Percentiles rank a stretch among this genome's conserved stretches.
Evolutionary conservation across 495 filamentous ascomycete species (phyloP).

Genomic region (Echria macrotheca): DNA sequence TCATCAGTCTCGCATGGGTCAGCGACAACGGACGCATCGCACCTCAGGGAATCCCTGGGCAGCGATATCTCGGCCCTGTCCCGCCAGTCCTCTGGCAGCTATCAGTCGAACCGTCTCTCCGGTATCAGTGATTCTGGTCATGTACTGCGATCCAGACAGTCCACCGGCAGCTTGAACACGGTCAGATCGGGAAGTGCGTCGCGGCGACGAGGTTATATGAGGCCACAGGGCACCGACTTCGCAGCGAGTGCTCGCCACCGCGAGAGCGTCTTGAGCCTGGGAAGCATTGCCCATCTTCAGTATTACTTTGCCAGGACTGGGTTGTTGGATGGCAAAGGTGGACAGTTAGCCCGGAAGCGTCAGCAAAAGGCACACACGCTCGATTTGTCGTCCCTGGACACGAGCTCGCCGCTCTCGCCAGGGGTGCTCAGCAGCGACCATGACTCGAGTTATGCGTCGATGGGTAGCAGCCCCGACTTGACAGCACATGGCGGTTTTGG

Average conservation of each 20-base stretch:
- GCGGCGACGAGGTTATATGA: conserved; percentile 77
- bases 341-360: conserved; percentile 65
- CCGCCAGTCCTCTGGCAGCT: conserved; percentile 46
- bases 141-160: conserved; percentile 42
- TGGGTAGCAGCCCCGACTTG: conserved; percentile 51
- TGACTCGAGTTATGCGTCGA: conserved; percentile 52
- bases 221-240: conserved; percentile 86
- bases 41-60: conserved; percentile 43
- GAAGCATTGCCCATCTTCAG: conserved; percentile 94
- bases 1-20: conserved; percentile 58
- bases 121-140: conserved; percentile 36
- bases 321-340: conserved; percentile 87
- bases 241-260: conserved; percentile 81
- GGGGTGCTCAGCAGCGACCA: conserved; percentile 36
- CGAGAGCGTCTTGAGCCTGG: conserved; percentile 91
- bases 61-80: conserved; percentile 47
- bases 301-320: conserved; percentile 98
- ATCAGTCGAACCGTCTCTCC: conserved; percentile 30
- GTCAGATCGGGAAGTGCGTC: conserved; percentile 33
- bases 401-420: conserved; percentile 33
- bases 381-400: conserved; percentile 42
- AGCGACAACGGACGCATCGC: conserved; percentile 54
- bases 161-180: conserved; percentile 39
- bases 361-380: conserved; percentile 50
- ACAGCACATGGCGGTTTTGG: conserved; percentile 29